Evolutionary conservation across 2,329 filamentous ascomycete species (phyloP), one percentile per base, ranked within the genome.

Genomic region (Colletotrichum euphorbiae): DNA sequence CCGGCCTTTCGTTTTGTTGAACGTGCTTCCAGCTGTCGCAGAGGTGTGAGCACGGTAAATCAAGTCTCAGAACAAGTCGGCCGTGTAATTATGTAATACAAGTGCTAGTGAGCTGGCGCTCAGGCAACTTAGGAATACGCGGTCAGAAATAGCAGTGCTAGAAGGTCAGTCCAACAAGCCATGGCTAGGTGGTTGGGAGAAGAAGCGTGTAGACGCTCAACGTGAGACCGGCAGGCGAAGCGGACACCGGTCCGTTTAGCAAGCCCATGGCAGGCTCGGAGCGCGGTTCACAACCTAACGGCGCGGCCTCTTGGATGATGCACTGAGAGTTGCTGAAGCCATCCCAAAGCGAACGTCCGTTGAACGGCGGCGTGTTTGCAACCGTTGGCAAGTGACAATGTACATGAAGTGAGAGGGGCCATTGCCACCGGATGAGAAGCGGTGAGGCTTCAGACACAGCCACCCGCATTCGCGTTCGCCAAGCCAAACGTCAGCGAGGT

Each of bases 61-160:
- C 12, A 21, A 13, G n/a, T 6, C 12, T 13, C 45, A 17, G 28
- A 28, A 33, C 33, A 13, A 12, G 48, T 24, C 17, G 45, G 36
- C 24, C 17, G 13, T 38, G 38, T 6, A 40, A 56, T 31, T 31
- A 24, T 43, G 54, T 59, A 52, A 36, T 19, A 13, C 3, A 13
- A 24, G 4, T 24, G 8, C n/a, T 45, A 55, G 21, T 40, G 33
- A 19, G n/a, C 15, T 9, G 13, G 51, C 38, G 42, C 52, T 46
- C 36, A 17, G 21, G 40, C 19, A 15, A 11, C 2, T 33, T 46
- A 8, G 24, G 17, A 50, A 15, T 4, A 11, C 2, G 6, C 42
- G 33, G 21, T 19, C 46, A n/a, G n/a, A 42, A 61, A 61, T 61
- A 46, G 56, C 31, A 61, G 28, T 33, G 33, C 13, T 21, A 50